phyloP scores from a whole-genome alignment of 257 asterid species.

The Solanum peruvianum region DNA sequence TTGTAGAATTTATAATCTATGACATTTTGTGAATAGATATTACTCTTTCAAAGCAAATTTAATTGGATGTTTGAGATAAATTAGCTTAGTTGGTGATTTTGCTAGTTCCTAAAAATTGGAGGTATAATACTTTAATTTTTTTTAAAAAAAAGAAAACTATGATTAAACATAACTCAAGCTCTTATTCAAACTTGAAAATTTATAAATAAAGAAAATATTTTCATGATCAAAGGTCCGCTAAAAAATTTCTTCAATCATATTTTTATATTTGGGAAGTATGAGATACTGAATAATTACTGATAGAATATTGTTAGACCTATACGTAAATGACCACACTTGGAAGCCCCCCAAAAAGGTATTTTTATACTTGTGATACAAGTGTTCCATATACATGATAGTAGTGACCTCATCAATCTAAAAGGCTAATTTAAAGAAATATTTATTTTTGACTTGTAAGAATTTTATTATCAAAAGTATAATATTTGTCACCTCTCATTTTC shows the following conservation, averaged over 20 bases:
- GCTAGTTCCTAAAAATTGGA: background rate
- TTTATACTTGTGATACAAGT: background rate
- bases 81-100: too few species aligned
- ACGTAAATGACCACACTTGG: background rate
- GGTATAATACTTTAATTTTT: background rate
- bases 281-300: background rate
- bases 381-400: background rate
- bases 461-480: too few species aligned
- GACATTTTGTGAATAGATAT: background rate
- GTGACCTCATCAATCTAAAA: background rate
- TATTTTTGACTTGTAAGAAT: too few species aligned
- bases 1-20: too few species aligned
- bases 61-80: background rate
- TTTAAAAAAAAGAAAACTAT: background rate
- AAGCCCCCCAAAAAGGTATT: background rate
- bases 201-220: too few species aligned
- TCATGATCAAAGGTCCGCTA: background rate
- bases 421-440: too few species aligned
- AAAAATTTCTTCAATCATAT: background rate
- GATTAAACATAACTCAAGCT: background rate
- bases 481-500: background rate
- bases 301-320: background rate
- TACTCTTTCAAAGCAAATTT: background rate
- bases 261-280: background rate
- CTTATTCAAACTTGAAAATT: too few species aligned